Percentiles rank a stretch among this genome's conserved stretches.
These are phyloP conservation scores for Backusella tuberculispora DNA, from an alignment of 192 early-diverging fungal species.

Conservation along the genomic window DNA sequence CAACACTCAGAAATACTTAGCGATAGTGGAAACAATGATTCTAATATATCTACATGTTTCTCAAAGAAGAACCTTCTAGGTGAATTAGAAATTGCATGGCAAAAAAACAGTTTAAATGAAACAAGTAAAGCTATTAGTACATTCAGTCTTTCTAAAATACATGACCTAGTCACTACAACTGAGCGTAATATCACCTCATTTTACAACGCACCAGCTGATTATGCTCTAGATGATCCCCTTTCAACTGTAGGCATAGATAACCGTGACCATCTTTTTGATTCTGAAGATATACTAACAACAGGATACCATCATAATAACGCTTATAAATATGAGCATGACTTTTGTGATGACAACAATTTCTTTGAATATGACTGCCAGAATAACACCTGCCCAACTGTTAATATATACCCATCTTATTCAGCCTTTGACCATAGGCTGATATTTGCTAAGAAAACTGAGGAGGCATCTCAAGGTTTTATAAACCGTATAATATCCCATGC, in stretches of 20 bases:
- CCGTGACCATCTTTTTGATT: not conserved
- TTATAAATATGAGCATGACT: slow-evolving; percentile 9
- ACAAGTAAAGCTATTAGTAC: not conserved
- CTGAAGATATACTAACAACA: not conserved
- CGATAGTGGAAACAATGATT: not conserved
- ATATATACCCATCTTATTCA: slow-evolving; percentile 6
- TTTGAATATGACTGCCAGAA: not conserved
- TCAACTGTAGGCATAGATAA: slow-evolving; percentile 15
- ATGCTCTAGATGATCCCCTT: slow-evolving; percentile 22
- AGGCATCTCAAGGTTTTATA: not conserved
- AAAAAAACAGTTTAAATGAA: slow-evolving; percentile 30
- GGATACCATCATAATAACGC: not conserved
- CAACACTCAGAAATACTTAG: slow-evolving; percentile 6
- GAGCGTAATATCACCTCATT: slow-evolving; percentile 31
- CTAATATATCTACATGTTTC: not conserved
- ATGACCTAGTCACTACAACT: slow-evolving; percentile 18
- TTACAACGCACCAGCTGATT: slow-evolving; percentile 29
- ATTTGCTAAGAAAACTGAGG: not conserved
- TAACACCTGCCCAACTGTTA: not conserved
- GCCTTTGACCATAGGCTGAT: not conserved
- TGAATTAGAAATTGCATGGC: slow-evolving; percentile 56
- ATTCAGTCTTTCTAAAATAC: slow-evolving; percentile 12
- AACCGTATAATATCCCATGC: slow-evolving; percentile 3
- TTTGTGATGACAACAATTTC: not conserved
- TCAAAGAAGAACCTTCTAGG: slow-evolving; percentile 42